Conservation (phyloP, 1,284 basidiomycete species). For the Butyriboletus regius region DNA sequence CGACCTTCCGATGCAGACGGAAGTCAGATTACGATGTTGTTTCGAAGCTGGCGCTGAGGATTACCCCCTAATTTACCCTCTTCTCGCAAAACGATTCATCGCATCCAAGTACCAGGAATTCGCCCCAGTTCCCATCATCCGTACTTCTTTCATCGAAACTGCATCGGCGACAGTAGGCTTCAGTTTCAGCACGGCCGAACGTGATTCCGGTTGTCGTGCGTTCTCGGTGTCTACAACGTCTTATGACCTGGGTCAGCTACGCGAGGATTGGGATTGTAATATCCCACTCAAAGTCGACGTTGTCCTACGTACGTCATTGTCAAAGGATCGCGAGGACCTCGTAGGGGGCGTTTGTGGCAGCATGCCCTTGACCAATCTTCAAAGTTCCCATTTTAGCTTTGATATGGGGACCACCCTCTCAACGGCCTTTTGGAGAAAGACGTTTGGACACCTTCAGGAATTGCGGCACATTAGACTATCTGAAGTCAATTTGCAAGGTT, state of each 20-base stretch:
- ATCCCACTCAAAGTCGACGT: constrained; percentile 19
- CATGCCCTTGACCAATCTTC: constrained; percentile 16
- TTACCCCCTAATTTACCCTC: constrained; percentile 12
- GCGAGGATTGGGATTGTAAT: constrained; percentile 18
- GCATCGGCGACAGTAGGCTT: constrained; percentile 11
- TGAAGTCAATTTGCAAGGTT: constrained; percentile 4
- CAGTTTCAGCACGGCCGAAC: constrained; percentile 13
- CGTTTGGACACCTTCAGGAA: constrained; percentile 14
- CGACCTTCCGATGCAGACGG: constrained; percentile 15
- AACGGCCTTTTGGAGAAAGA: constrained; percentile 14
- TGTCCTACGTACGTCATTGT: constrained; percentile 5
- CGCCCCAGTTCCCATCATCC: constrained; percentile 11
- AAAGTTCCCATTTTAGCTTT: constrained; percentile 9
- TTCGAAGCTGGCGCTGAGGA: constrained; percentile 5
- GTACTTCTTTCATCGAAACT: constrained; percentile 11
- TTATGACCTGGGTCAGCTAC: constrained; percentile 6
- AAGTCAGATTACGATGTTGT: constrained; percentile 18
- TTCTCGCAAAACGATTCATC: constrained; percentile 16
- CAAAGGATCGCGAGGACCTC: constrained; percentile 12
- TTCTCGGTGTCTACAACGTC: constrained; percentile 6
- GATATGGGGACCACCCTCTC: constrained; percentile 9
- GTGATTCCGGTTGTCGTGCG: constrained; percentile 7
- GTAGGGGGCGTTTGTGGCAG: constrained; percentile 8
- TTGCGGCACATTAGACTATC: constrained; percentile 13
- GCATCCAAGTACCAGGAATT: constrained; percentile 1